These are phyloP conservation scores for Monilinia fructigena DNA, from an alignment of 2,329 filamentous ascomycete species.

Conservation along the genomic window DNA sequence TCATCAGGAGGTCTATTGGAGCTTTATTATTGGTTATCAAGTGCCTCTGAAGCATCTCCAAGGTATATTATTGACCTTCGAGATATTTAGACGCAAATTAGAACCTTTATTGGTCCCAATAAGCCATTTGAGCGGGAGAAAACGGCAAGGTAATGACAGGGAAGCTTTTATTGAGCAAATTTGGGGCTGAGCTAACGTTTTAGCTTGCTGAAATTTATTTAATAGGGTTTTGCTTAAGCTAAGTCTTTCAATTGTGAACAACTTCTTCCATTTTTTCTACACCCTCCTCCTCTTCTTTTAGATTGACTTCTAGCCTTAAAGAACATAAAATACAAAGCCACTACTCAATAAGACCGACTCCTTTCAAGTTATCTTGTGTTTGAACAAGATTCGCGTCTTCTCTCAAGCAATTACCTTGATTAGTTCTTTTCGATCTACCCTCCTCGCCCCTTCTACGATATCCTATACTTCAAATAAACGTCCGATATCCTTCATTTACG, in stretches of 20 bases:
- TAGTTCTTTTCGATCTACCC: background rate
- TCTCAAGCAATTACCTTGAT: background rate
- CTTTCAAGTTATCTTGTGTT: background rate
- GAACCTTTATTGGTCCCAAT: background rate
- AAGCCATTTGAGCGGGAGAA: background rate
- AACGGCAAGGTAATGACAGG: too few relatives aligned
- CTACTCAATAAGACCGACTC: background rate
- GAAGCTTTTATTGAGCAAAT: background rate
- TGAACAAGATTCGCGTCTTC: background rate
- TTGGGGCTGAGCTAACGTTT: background rate
- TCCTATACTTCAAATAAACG: background rate
- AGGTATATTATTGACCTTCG: background rate
- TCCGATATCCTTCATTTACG: background rate
- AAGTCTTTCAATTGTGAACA: background rate
- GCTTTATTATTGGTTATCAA: background rate
- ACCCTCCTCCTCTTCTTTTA: background rate
- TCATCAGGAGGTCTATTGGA: background rate
- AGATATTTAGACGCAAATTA: background rate
- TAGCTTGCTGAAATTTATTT: background rate
- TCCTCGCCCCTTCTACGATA: background rate
- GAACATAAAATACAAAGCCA: background rate
- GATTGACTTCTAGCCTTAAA: background rate
- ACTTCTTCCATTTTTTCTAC: background rate
- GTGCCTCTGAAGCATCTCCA: too few relatives aligned
- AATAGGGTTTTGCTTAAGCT: background rate